These are phyloP conservation scores for Chrysanthemum makinoi DNA, from an alignment of 129 eudicot species.

Conservation along the genomic window DNA sequence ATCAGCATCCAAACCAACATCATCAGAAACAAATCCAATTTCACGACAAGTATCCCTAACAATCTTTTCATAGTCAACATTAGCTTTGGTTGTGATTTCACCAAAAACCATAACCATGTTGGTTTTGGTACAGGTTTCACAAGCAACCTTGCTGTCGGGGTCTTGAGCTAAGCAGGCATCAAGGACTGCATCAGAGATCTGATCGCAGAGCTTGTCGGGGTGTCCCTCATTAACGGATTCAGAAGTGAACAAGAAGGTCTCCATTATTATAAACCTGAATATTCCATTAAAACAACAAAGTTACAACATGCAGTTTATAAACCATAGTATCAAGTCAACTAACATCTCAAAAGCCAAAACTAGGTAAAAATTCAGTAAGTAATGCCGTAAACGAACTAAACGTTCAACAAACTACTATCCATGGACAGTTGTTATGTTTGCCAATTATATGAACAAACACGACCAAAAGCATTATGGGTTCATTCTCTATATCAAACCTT, in stretches of 20 bases:
- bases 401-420: background rate
- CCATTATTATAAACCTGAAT: slow-evolving; percentile 41
- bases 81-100: slow-evolving; percentile 65
- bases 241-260: slow-evolving; percentile 65
- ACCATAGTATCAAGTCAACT: background rate
- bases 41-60: slow-evolving; percentile 59
- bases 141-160: slow-evolving; percentile 71
- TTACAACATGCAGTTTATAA: slow-evolving; percentile 7
- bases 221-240: slow-evolving; percentile 79
- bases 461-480: too few species aligned
- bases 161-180: slow-evolving; percentile 66
- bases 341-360: slow-evolving; percentile 1
- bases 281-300: background rate
- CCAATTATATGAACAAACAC: too few species aligned
- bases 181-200: slow-evolving; percentile 60
- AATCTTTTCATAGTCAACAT: slow-evolving; percentile 55
- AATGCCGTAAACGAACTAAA: background rate
- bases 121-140: slow-evolving; percentile 72
- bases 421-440: background rate
- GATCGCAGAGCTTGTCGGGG: slow-evolving; percentile 74
- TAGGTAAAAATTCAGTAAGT: background rate
- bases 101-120: slow-evolving; percentile 74
- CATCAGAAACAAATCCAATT: slow-evolving; percentile 59
- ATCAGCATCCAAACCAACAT: slow-evolving; percentile 65
- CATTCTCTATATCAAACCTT: too few species aligned